Evolutionary conservation across 257 asterid species (phyloP).

Genomic region (Linaria vulgaris): DNA sequence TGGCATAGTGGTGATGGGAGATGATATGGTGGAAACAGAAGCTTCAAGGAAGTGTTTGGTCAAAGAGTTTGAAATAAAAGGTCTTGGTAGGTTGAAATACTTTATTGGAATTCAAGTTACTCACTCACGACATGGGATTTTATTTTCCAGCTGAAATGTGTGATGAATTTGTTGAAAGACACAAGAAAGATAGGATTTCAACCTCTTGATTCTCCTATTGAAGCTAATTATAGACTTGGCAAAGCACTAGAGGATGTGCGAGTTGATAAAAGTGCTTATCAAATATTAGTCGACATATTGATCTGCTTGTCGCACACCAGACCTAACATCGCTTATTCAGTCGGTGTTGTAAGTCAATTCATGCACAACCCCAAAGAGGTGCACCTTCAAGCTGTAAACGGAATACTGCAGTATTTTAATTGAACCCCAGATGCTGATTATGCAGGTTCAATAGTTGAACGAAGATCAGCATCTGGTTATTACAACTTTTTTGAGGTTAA

Average conservation of each 20-base stretch:
- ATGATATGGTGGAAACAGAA: background rate
- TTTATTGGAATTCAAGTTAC: background rate
- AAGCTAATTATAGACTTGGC: no score
- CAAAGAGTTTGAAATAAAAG: slow-evolving; percentile 9
- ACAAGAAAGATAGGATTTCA: no score
- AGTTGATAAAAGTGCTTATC: background rate
- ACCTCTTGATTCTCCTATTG: no score
- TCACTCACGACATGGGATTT: background rate
- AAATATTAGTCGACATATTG: background rate
- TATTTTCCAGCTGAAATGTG: background rate
- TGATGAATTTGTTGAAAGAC: background rate
- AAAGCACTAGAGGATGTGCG: background rate
- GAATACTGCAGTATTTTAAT: background rate
- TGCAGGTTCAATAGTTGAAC: no score
- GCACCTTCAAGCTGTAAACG: background rate
- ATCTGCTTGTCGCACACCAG: background rate
- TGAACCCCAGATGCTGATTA: background rate
- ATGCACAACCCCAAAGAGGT: background rate
- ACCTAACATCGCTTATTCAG: background rate
- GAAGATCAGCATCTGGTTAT: no score
- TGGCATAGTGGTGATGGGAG: background rate
- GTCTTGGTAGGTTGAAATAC: slow-evolving; percentile 1
- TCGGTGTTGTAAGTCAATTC: background rate
- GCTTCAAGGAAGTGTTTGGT: background rate
- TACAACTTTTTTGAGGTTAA: background rate